Conservation (phyloP, 139 green algal species). For the Coelastrella sp. region DNA sequence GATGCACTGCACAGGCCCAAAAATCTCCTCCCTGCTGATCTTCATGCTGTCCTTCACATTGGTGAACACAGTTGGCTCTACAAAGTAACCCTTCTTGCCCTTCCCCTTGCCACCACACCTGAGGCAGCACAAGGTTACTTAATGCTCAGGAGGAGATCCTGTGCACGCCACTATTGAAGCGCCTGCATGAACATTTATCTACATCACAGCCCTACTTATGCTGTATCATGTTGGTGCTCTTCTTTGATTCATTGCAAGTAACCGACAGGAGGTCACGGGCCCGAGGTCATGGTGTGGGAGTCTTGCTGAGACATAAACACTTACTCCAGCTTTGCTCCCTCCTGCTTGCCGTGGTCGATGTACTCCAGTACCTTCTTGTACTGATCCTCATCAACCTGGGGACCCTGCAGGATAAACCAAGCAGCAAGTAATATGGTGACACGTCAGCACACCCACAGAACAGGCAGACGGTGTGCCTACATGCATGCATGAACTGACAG, state of each 20-base stretch:
- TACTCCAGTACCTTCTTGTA: conserved; percentile 75
- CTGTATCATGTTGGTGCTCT: background rate
- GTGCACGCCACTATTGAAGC: no score
- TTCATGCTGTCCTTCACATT: conserved; percentile 74
- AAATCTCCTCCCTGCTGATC: conserved; percentile 76
- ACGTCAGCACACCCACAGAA: no score
- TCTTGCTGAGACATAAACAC: background rate
- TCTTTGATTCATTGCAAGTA: background rate
- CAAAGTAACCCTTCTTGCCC: conserved; percentile 71
- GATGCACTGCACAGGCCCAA: conserved; percentile 77
- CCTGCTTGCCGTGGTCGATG: conserved; percentile 65
- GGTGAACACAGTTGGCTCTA: conserved; percentile 82
- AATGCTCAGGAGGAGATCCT: no score
- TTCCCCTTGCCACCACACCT: conserved; percentile 49
- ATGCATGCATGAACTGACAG: no score
- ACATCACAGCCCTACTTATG: no score
- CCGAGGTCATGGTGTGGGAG: no score
- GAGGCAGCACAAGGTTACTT: no score
- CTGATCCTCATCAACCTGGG: conserved; percentile 71
- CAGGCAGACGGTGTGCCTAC: no score
- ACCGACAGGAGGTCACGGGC: no score
- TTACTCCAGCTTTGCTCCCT: conserved; percentile 61
- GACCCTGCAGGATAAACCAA: background rate
- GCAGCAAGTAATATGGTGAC: no score
- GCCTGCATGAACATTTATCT: no score